These are phyloP conservation scores for Gaertneriomyces sp. DNA, from an alignment of 192 early-diverging fungal genomes.

Conservation along the genomic window DNA sequence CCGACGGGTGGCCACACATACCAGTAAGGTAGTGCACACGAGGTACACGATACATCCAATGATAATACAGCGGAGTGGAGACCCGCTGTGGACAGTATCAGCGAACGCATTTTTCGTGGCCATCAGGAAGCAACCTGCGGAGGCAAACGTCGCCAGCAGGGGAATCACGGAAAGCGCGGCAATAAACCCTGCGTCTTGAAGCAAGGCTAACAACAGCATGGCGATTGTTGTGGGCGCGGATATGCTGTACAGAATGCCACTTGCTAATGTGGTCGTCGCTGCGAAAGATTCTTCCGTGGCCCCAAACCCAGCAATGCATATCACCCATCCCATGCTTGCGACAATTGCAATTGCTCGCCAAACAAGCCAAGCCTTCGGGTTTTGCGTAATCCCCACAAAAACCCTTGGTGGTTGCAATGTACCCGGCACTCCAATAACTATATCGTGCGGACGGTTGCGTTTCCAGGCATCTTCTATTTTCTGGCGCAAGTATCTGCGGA, in stretches of 20 bases:
- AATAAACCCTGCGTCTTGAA: background rate
- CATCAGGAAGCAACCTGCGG: background rate
- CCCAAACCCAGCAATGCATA: constrained; percentile 5
- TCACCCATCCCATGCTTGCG: constrained; percentile 10
- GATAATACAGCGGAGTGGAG: constrained; percentile 4
- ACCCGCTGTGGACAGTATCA: background rate
- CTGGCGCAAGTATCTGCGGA: background rate
- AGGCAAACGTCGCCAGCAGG: background rate
- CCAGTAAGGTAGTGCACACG: background rate
- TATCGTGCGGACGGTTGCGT: background rate
- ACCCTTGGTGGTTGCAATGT: background rate
- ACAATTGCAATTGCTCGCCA: constrained; percentile 7
- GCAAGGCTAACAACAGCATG: background rate
- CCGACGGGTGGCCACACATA: background rate
- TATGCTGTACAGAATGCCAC: background rate
- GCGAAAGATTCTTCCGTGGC: background rate
- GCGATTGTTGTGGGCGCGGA: constrained; percentile 1
- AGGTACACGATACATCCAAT: constrained; percentile 2
- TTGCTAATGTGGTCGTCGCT: background rate
- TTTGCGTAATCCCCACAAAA: constrained; percentile 1
- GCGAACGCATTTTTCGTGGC: background rate
- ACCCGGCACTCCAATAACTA: background rate
- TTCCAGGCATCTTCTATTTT: background rate
- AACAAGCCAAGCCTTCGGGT: background rate
- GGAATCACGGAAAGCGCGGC: background rate